phyloP scores from a whole-genome alignment of 345 rosid species.

The Excoecaria cochinchinensis region DNA sequence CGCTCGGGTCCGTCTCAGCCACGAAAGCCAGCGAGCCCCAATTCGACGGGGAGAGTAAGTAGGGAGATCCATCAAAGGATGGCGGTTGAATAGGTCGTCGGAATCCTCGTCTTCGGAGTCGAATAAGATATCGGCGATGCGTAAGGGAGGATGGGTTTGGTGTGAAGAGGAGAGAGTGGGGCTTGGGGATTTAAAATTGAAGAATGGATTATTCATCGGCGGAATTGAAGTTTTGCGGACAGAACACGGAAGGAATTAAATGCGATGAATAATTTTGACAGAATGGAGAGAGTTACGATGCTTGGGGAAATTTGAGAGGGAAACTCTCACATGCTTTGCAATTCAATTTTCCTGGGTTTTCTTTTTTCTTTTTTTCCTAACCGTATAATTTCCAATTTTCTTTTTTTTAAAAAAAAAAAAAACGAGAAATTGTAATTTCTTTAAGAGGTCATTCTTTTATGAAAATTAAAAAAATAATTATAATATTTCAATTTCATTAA shows the following conservation, averaged over 20 bases:
- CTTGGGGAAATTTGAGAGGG: slow-evolving; percentile 27
- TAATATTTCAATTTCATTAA: too few species aligned
- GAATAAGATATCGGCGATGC: slow-evolving; percentile 34
- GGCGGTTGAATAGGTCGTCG: not conserved
- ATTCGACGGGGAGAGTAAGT: slow-evolving; percentile 12
- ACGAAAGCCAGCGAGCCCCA: slow-evolving; percentile 25
- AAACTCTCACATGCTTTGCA: slow-evolving; percentile 15
- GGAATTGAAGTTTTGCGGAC: not conserved
- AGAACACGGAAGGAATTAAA: slow-evolving; percentile 14
- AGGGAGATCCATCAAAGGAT: slow-evolving; percentile 3
- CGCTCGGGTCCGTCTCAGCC: slow-evolving; percentile 23
- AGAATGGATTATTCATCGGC: slow-evolving; percentile 4
- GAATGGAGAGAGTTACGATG: not conserved
- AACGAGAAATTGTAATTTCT: too few species aligned
- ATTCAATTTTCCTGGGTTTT: not conserved
- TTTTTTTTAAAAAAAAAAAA: too few species aligned
- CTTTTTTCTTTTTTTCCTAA: too few species aligned
- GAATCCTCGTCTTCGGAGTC: slow-evolving; percentile 3
- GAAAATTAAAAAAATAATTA: too few species aligned
- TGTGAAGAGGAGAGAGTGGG: not conserved
- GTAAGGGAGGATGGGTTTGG: slow-evolving; percentile 16
- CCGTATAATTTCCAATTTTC: too few species aligned
- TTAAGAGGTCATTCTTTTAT: too few species aligned
- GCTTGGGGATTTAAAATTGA: not conserved
- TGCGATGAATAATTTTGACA: slow-evolving; percentile 3